Conservation (phyloP, 441 rosid species). For the Pelargonium myrrhifolium region DNA sequence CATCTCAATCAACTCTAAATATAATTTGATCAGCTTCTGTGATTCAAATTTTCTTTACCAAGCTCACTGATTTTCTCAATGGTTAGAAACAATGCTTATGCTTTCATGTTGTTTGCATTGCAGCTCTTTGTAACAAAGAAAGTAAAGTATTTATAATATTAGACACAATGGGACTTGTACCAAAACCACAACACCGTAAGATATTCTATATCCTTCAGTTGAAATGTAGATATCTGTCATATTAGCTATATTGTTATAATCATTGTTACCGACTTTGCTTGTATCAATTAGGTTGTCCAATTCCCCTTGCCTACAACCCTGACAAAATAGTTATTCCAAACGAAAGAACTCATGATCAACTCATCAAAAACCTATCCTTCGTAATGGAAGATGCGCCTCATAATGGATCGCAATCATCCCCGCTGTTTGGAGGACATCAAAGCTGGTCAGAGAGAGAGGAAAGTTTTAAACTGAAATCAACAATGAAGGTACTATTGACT, state of each 20-base stretch:
- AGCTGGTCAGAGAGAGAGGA: conserved; percentile 82
- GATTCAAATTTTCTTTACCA: background rate
- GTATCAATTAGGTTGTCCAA: conserved; percentile 56
- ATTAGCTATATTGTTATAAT: conserved; percentile 3
- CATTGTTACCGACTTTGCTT: conserved; percentile 17
- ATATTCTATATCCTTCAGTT: conserved; percentile 17
- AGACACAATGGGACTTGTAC: conserved; percentile 68
- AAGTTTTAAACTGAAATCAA: conserved; percentile 60
- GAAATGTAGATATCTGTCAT: conserved; percentile 14
- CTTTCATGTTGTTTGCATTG: conserved; percentile 39
- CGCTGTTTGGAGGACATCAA: conserved; percentile 78
- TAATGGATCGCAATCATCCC: conserved; percentile 39
- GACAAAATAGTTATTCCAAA: conserved; percentile 55
- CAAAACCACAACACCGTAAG: conserved; percentile 75
- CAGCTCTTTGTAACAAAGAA: conserved; percentile 82
- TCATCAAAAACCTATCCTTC: conserved; percentile 50
- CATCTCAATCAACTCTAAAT: background rate
- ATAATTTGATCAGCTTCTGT: conserved; percentile 7
- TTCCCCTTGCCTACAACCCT: conserved; percentile 61
- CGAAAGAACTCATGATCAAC: conserved; percentile 43
- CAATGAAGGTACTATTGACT: conserved; percentile 54
- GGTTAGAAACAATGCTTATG: conserved; percentile 11
- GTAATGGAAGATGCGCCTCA: conserved; percentile 44
- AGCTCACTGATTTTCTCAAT: conserved; percentile 8
- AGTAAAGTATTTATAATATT: conserved; percentile 59